phyloP scores from a whole-genome alignment of 2,329 filamentous ascomycete species.

The Fusarium austroafricanum region DNA sequence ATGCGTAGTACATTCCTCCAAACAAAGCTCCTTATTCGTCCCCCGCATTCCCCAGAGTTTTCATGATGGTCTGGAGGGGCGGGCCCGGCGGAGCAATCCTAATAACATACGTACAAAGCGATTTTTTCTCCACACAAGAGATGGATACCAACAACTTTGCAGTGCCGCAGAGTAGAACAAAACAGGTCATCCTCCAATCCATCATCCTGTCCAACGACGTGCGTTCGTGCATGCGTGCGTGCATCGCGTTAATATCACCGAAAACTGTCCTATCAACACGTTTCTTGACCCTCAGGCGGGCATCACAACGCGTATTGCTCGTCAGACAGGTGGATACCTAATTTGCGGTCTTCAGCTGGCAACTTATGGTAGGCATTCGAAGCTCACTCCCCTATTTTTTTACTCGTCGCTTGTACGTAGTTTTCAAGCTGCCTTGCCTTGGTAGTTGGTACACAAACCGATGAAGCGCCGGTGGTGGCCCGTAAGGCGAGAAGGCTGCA shows the following conservation, averaged over 20 bases:
- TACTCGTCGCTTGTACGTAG: slow-evolving; percentile 35
- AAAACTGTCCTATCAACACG: slow-evolving; percentile 13
- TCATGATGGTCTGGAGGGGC: slow-evolving; percentile 17
- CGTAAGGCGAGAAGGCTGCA: slow-evolving; percentile 5
- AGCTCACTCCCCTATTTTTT: slow-evolving; percentile 17
- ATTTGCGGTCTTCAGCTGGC: slow-evolving; percentile 11
- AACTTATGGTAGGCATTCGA: slow-evolving; percentile 18
- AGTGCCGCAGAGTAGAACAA: not conserved
- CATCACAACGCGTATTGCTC: slow-evolving; percentile 3
- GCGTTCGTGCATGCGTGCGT: too few relatives aligned
- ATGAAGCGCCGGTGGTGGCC: slow-evolving; percentile 28
- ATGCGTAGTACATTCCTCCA: not conserved
- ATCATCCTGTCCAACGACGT: slow-evolving; percentile 12
- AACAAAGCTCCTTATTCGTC: slow-evolving; percentile 17
- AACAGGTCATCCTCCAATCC: not conserved
- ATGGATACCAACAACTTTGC: not conserved
- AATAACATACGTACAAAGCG: too few relatives aligned
- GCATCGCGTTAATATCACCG: slow-evolving; percentile 3
- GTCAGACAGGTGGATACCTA: slow-evolving; percentile 20
- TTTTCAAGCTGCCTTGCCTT: not conserved
- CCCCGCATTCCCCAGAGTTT: slow-evolving; percentile 41
- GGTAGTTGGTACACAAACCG: slow-evolving; percentile 8
- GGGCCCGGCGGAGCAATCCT: slow-evolving; percentile 5
- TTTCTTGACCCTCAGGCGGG: not conserved
- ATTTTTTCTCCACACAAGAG: slow-evolving; percentile 22